These are phyloP conservation scores for Hyphodiscus sp. DNA, from an alignment of 2,329 filamentous ascomycete genomes.

Conservation along the genomic window DNA sequence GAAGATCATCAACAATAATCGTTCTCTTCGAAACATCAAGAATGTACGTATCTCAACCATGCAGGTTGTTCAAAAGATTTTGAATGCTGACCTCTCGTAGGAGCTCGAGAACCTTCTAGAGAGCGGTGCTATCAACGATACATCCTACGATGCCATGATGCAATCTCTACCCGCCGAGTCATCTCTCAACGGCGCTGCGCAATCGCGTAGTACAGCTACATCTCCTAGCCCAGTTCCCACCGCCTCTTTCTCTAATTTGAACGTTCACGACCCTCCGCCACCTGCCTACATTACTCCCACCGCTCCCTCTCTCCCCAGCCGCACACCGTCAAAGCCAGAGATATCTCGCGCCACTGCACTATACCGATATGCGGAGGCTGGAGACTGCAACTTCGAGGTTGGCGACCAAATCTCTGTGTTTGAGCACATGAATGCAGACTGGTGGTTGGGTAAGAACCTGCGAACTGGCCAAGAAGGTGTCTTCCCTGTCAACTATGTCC, in stretches of 20 bases:
- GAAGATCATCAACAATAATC: conserved; percentile 30
- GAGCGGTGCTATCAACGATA: conserved; percentile 68
- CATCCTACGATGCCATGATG: conserved; percentile 69
- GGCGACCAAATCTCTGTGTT: conserved; percentile 75
- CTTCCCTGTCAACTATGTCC: conserved; percentile 88
- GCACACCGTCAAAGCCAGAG: conserved; percentile 39
- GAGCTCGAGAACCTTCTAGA: conserved; percentile 89
- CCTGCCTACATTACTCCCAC: conserved; percentile 27
- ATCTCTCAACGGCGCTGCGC: conserved; percentile 36
- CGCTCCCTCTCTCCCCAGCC: conserved; percentile 22
- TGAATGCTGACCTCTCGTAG: conserved; percentile 39
- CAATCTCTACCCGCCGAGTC: conserved; percentile 68
- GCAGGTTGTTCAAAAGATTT: not conserved
- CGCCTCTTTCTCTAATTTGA: conserved; percentile 17
- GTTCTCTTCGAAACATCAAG: conserved; percentile 30
- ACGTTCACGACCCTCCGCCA: conserved; percentile 16
- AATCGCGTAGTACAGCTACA: conserved; percentile 21
- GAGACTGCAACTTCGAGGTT: conserved; percentile 74
- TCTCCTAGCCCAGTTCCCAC: conserved; percentile 33
- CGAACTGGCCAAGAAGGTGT: conserved; percentile 83
- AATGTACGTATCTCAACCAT: conserved; percentile 21
- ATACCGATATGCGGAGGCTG: conserved; percentile 75
- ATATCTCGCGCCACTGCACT: conserved; percentile 72
- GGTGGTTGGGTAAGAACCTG: conserved; percentile 88
- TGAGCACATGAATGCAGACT: conserved; percentile 95